Percentiles rank a stretch among this genome's conserved stretches.
Evolutionary conservation across 2,329 filamentous ascomycete genomes (phyloP).

Genomic region (Botryosphaeria dothidea): DNA sequence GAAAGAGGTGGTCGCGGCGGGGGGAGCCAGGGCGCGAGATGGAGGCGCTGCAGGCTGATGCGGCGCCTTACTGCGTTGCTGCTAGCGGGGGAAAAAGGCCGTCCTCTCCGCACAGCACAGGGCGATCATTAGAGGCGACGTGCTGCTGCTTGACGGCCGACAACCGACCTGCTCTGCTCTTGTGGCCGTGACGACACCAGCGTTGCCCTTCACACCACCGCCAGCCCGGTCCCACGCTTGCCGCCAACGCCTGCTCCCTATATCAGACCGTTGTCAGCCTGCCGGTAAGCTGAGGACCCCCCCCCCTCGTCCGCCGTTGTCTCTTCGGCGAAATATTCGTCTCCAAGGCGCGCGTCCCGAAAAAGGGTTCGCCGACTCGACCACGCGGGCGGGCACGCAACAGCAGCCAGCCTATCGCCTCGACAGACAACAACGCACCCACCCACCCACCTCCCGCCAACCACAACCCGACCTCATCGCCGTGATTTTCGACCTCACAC

Average conservation of each 20-base stretch:
- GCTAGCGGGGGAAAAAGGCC: constrained; percentile 12
- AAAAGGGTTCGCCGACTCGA: constrained; percentile 13
- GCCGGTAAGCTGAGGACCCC: neutral
- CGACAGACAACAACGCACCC: constrained; percentile 12
- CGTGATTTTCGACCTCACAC: neutral
- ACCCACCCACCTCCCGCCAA: constrained; percentile 7
- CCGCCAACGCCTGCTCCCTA: neutral
- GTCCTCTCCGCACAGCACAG: constrained; percentile 13
- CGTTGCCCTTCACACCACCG: constrained; percentile 3
- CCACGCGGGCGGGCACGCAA: constrained; percentile 8
- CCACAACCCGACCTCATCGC: constrained; percentile 3
- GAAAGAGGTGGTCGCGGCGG: neutral
- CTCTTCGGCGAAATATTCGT: constrained; percentile 13
- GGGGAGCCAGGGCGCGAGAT: constrained; percentile 9
- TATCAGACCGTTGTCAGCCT: neutral
- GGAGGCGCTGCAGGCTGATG: constrained; percentile 13
- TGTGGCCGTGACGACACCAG: constrained; percentile 4
- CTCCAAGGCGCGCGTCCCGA: constrained; percentile 8
- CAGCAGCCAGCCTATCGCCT: constrained; percentile 13
- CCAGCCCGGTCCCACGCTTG: neutral
- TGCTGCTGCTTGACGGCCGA: neutral
- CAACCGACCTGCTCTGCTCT: no score
- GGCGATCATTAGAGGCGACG: constrained; percentile 5
- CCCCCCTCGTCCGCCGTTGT: constrained; percentile 1
- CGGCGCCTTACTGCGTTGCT: constrained; percentile 12